Evolutionary conservation across 208 protist genomes (phyloP).

Genomic region (Leishmania gerbilli): DNA sequence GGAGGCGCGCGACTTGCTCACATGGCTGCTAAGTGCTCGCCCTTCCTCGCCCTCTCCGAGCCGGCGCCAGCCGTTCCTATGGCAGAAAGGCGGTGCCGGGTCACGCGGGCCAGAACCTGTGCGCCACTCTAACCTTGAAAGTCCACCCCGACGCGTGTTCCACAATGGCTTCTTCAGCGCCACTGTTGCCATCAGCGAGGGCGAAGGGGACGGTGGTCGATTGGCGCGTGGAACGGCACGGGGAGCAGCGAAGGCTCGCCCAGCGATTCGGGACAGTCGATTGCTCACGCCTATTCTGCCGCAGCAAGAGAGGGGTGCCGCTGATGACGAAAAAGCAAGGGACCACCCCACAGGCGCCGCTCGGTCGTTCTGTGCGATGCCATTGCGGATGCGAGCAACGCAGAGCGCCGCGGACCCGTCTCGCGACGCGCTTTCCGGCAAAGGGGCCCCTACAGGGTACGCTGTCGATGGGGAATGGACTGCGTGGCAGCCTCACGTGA

Average conservation of each 20-base stretch:
- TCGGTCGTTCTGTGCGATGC: neutral
- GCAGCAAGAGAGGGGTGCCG: neutral
- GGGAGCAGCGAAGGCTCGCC: neutral
- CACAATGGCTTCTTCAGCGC: constrained; percentile 14
- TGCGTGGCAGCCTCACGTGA: neutral
- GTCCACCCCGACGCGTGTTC: constrained; percentile 3
- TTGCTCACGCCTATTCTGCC: constrained; percentile 9
- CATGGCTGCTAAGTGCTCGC: neutral
- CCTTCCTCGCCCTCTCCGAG: neutral
- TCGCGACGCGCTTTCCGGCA: neutral
- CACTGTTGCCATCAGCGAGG: neutral
- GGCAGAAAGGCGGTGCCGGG: neutral
- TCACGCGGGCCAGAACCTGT: neutral
- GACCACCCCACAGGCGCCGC: neutral
- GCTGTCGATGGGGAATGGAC: neutral
- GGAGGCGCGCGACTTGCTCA: constrained; percentile 9
- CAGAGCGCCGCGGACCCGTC: neutral
- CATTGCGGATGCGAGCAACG: neutral
- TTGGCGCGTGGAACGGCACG: neutral
- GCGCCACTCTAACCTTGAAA: neutral
- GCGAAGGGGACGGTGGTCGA: neutral
- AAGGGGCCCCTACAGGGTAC: neutral
- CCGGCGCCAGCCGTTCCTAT: neutral
- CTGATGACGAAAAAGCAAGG: neutral
- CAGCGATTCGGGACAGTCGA: neutral